These are phyloP conservation scores for Cetraspora pellucida DNA, from an alignment of 192 early-diverging fungal genomes.

Conservation along the genomic window DNA sequence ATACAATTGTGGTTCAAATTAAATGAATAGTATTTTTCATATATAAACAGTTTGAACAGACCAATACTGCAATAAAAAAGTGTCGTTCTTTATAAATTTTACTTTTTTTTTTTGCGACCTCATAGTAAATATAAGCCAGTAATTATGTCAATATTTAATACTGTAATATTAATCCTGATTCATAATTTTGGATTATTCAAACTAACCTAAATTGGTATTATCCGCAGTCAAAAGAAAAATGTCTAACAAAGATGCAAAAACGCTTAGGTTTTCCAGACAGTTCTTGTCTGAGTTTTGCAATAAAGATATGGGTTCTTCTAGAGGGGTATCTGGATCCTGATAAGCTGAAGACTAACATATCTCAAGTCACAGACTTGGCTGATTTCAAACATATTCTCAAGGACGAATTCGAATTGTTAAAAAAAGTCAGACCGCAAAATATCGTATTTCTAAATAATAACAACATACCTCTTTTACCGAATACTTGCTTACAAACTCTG, in stretches of 20 bases:
- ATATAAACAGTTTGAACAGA: too few species aligned
- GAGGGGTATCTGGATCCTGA: background rate
- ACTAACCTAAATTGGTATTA: constrained; percentile 20
- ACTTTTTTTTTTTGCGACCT: too few species aligned
- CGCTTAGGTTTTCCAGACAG: background rate
- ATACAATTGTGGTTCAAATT: too few species aligned
- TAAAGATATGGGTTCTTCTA: constrained; percentile 26
- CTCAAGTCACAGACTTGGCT: background rate
- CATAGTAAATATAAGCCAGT: too few species aligned
- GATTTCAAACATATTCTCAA: constrained; percentile 10
- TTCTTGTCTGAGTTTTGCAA: background rate
- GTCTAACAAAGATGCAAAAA: background rate
- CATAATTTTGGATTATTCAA: background rate
- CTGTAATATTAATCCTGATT: background rate
- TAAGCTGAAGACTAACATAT: constrained; percentile 16
- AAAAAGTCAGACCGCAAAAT: background rate
- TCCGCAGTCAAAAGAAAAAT: constrained; percentile 4
- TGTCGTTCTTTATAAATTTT: too few species aligned
- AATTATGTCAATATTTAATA: background rate
- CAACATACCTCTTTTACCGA: background rate
- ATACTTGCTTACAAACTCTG: constrained; percentile 2
- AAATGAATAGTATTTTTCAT: too few species aligned
- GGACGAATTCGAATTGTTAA: background rate
- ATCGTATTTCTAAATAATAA: constrained; percentile 22
- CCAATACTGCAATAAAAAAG: too few species aligned